Conservation (phyloP, 805 yeast genomes). For the Saturnispora ahearnii region DNA sequence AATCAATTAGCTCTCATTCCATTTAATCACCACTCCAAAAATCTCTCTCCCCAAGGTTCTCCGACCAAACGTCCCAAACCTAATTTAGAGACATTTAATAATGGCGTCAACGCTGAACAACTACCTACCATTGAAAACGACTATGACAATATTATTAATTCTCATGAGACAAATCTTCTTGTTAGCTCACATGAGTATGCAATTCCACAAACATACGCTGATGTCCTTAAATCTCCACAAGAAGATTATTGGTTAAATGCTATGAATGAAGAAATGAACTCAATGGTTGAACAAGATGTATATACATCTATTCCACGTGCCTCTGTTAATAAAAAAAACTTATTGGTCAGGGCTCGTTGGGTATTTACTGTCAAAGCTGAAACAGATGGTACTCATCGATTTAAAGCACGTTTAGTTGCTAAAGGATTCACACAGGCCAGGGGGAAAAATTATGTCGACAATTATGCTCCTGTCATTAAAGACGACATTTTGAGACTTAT, state of each 20-base stretch:
- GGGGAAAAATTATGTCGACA: conserved; percentile 7
- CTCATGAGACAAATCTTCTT: too few species aligned
- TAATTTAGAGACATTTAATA: too few species aligned
- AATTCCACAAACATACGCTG: background rate
- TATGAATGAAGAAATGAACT: background rate
- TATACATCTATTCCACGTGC: background rate
- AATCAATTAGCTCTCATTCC: too few species aligned
- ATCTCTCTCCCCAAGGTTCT: too few species aligned
- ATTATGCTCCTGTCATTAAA: conserved; percentile 6
- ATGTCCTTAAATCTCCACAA: background rate
- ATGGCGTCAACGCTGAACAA: too few species aligned
- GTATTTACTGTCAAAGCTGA: conserved; percentile 9
- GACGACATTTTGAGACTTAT: conserved; percentile 5
- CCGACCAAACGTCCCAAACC: too few species aligned
- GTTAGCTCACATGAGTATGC: too few species aligned
- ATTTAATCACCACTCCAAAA: too few species aligned
- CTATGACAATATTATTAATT: too few species aligned
- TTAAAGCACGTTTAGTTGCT: conserved; percentile 9
- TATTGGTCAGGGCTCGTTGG: conserved; percentile 3
- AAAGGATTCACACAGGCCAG: conserved; percentile 8
- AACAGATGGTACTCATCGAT: conserved; percentile 2
- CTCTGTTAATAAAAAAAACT: background rate
- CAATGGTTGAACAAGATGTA: background rate
- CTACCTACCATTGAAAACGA: too few species aligned
- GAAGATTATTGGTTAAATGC: background rate